These are phyloP conservation scores for Lagenidium giganteum DNA, from an alignment of 352 stramenopile species.

Conservation along the genomic window DNA sequence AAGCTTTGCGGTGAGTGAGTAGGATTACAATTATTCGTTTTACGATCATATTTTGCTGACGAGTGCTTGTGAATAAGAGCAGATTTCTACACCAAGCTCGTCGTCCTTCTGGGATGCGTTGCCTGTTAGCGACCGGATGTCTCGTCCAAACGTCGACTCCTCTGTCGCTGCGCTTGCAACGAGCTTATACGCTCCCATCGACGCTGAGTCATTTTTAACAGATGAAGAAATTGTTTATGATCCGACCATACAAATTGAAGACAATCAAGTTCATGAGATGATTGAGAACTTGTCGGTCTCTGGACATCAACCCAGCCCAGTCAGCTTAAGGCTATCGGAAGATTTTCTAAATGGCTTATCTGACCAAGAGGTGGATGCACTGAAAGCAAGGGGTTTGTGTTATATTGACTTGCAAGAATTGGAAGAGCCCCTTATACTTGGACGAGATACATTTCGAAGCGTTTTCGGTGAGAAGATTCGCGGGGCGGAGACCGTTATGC, in stretches of 20 bases:
- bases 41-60: no score
- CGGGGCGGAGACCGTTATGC: conserved; percentile 39
- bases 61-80: no score
- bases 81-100: no score
- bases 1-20: no score
- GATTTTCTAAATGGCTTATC: conserved; percentile 35
- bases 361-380: conserved; percentile 29
- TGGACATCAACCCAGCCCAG: conserved; percentile 13
- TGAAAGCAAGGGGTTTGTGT: conserved; percentile 47
- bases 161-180: no score
- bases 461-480: conserved; percentile 70
- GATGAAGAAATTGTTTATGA: no score
- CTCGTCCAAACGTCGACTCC: no score
- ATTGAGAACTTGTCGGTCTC: conserved; percentile 54
- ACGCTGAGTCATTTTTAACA: no score
- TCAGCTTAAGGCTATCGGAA: conserved; percentile 31
- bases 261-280: conserved; percentile 63
- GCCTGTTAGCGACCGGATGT: no score
- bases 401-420: conserved; percentile 27
- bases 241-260: conserved; percentile 43
- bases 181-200: no score
- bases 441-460: conserved; percentile 49
- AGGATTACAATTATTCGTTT: no score
- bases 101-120: no score
- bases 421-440: conserved; percentile 22